Base-by-base conservation (phyloP, 306 rosid species). In the Quercus gilva region DNA sequence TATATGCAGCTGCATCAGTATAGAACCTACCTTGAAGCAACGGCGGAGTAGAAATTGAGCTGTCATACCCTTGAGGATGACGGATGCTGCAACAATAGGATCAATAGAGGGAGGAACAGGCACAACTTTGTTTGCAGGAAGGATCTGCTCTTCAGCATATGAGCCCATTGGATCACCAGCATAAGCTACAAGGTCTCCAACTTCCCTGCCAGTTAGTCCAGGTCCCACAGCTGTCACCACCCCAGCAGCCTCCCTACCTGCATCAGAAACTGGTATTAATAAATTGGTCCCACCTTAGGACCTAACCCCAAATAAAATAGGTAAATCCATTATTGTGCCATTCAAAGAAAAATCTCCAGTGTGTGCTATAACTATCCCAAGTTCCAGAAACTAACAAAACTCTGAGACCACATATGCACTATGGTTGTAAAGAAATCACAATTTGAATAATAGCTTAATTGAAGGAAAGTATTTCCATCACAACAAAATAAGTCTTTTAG, bases 171-270 rank as follows among this genome's bases (percentile, higher is more conserved):
- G 94, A 23, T 57, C 61, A 37, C 94, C 97, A 10, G 86, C 90
- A 72, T 90, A 94, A 61, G 89, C 99, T 14, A 94, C 97, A 78
- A 91, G 19, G 82, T 94, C 99, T 55, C 99, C 97, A 80, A 91
- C 87, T 73, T 90, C 78, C 71, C 84, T 74, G 73, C 91, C 97
- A 17, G 91, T 91, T 70, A 87, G 84, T 71, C 97, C 99, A 28
- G 90, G 82, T 29, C 99, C 99, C 52, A 92, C 91, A 18, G 89
- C 95, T 4, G 88, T 91, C 81, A 94, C 97, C 75, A 94, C 83
- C 67, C 97, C 99, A 88, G 87, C 95, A 85, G 95, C 97, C 82
- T 94, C 99, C 92, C 84, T 76, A 59, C 99, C 97, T 94, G 82
- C 49, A 82, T 61, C 45, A 26, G 55, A 80, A 57, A 12, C 3